These are phyloP conservation scores for Castanea sativa DNA, from an alignment of 306 rosid genomes.

Conservation along the genomic window DNA sequence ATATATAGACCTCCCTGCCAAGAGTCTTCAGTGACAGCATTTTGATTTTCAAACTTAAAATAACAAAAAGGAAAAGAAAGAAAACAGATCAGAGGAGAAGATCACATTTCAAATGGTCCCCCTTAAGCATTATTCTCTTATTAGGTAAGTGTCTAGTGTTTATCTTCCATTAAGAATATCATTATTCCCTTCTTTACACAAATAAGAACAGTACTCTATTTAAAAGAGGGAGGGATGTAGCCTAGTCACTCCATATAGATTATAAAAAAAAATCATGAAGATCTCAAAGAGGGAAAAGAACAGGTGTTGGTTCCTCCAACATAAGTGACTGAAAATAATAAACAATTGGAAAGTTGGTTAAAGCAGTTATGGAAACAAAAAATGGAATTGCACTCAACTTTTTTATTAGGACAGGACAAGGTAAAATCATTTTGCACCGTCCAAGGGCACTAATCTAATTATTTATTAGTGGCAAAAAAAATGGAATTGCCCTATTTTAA, in stretches of 20 bases:
- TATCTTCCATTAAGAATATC: slow-evolving; percentile 31
- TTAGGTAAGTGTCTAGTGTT: slow-evolving; percentile 23
- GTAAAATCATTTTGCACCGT: slow-evolving; percentile 33
- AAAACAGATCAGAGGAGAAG: slow-evolving; percentile 41
- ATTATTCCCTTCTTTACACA: slow-evolving; percentile 32
- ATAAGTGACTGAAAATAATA: slow-evolving; percentile 11
- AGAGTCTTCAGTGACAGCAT: slow-evolving; percentile 2
- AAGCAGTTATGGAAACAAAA: slow-evolving; percentile 23
- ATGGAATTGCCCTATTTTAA: not conserved
- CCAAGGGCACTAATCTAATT: not conserved
- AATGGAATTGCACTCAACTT: slow-evolving; percentile 22
- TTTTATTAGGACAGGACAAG: slow-evolving; percentile 3
- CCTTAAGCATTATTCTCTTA: slow-evolving; percentile 27
- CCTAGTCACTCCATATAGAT: slow-evolving; percentile 21
- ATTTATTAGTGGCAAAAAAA: no score
- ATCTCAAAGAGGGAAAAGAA: not conserved
- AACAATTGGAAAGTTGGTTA: slow-evolving; percentile 26
- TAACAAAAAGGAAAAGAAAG: slow-evolving; percentile 24
- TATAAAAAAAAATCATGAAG: not conserved
- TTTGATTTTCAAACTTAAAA: slow-evolving; percentile 15
- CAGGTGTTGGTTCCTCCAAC: slow-evolving; percentile 6
- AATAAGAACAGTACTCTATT: slow-evolving; percentile 20
- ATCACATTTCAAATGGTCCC: slow-evolving; percentile 34
- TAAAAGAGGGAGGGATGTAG: not conserved
- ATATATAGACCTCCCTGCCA: slow-evolving; percentile 21